Evolutionary conservation across 495 filamentous ascomycete species (phyloP).

Genomic region (Amorphotheca resinae): DNA sequence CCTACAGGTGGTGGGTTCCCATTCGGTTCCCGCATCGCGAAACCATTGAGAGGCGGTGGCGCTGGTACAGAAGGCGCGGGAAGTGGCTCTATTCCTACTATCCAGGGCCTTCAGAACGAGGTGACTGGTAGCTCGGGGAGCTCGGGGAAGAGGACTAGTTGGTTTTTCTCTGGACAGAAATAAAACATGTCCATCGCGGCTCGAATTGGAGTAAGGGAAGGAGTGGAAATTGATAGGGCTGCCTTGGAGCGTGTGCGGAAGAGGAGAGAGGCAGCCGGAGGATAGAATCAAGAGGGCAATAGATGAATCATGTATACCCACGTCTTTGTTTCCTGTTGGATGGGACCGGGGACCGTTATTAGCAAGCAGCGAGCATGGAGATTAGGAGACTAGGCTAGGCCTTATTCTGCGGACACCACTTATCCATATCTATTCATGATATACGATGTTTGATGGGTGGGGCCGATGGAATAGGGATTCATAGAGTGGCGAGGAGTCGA

Average conservation of each 20-base stretch:
- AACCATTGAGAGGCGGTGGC: conserved; percentile 89
- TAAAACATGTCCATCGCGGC: not conserved
- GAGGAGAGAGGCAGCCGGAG: not conserved
- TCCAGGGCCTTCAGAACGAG: conserved; percentile 39
- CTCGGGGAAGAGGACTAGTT: conserved; percentile 37
- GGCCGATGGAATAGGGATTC: too few relatives aligned
- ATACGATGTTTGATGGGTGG: too few relatives aligned
- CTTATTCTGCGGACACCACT: too few relatives aligned
- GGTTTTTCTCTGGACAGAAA: conserved; percentile 37
- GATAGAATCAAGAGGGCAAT: not conserved
- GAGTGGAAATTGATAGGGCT: not conserved
- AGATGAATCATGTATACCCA: conserved; percentile 21
- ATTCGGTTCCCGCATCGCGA: conserved; percentile 84
- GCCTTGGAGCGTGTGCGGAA: not conserved
- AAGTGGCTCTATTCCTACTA: conserved; percentile 34
- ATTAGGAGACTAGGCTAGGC: too few relatives aligned
- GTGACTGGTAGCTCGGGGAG: conserved; percentile 19
- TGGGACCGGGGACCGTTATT: not conserved
- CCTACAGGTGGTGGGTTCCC: conserved; percentile 55
- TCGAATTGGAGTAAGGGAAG: not conserved
- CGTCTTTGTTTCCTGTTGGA: conserved; percentile 11
- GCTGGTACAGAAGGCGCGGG: conserved; percentile 27
- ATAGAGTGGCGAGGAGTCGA: too few relatives aligned
- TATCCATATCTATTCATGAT: too few relatives aligned
- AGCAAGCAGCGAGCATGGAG: too few relatives aligned